phyloP scores from a whole-genome alignment of 2,329 filamentous ascomycete species.

The Fusarium zealandicum region DNA sequence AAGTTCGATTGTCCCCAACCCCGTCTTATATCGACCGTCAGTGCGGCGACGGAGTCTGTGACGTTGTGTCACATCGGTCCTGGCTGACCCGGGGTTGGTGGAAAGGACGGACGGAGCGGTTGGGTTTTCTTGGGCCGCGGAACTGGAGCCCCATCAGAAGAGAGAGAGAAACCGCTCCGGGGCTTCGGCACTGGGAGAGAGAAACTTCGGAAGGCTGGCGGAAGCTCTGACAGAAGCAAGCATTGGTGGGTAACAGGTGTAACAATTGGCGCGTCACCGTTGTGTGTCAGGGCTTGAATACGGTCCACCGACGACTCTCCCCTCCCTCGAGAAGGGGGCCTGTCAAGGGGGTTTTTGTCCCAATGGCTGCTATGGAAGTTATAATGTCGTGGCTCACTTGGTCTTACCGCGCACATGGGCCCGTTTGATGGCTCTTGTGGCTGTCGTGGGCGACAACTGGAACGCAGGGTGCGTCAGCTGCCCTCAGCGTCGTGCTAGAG shows the following conservation, averaged over 20 bases:
- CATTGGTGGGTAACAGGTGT: background rate
- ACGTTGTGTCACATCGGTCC: background rate
- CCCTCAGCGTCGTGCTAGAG: conserved; percentile 22
- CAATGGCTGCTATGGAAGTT: background rate
- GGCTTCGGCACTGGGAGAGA: conserved; percentile 9
- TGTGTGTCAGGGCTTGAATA: background rate
- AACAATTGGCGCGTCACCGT: conserved; percentile 11
- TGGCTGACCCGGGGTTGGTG: conserved; percentile 4
- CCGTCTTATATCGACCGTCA: conserved; percentile 2
- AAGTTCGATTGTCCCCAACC: conserved; percentile 3
- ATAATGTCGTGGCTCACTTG: background rate
- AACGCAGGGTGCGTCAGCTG: conserved; percentile 25
- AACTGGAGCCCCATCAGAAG: background rate
- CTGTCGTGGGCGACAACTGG: background rate
- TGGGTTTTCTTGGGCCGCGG: conserved; percentile 4
- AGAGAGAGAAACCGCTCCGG: conserved; percentile 9
- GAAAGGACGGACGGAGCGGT: conserved; percentile 1
- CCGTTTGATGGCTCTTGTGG: conserved; percentile 2
- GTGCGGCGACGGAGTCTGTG: conserved; percentile 6
- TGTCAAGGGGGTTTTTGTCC: background rate
- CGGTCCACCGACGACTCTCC: conserved; percentile 6
- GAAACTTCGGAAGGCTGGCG: conserved; percentile 9
- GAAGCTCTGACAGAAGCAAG: conserved; percentile 1
- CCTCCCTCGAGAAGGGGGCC: background rate
- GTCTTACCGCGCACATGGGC: background rate